Conservation (phyloP, 306 rosid genomes). For the Abrus pulchellus region DNA sequence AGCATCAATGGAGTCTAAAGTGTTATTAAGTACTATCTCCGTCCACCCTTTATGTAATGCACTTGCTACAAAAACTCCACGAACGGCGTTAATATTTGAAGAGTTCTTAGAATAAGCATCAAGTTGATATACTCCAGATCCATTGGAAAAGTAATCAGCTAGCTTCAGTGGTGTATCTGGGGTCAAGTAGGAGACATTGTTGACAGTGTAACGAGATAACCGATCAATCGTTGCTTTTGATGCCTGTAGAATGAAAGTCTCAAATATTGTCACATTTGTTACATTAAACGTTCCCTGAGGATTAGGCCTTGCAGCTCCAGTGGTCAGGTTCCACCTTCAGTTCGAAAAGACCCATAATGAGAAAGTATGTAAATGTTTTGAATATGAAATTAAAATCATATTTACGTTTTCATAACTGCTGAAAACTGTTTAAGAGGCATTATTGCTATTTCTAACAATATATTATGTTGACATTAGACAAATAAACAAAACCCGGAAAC, state of each 20-base stretch:
- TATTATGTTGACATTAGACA: background rate
- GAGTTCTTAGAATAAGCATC: conserved; percentile 64
- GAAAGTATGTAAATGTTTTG: background rate
- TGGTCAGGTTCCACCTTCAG: conserved; percentile 80
- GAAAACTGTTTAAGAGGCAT: conserved; percentile 10
- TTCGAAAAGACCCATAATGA: conserved; percentile 6
- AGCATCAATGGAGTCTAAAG: conserved; percentile 59
- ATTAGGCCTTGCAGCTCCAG: conserved; percentile 92
- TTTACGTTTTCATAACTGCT: background rate
- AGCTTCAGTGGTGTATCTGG: conserved; percentile 77
- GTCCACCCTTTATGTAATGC: conserved; percentile 73
- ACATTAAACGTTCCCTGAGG: conserved; percentile 90
- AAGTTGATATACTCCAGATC: conserved; percentile 68
- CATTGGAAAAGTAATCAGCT: conserved; percentile 69
- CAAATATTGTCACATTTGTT: conserved; percentile 70
- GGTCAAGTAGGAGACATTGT: conserved; percentile 79
- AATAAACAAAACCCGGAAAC: background rate
- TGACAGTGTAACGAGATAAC: conserved; percentile 56
- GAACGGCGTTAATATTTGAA: conserved; percentile 53
- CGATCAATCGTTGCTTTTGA: conserved; percentile 47
- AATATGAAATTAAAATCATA: background rate
- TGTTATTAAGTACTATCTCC: conserved; percentile 75
- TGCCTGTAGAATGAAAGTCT: conserved; percentile 68
- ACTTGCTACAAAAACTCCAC: conserved; percentile 71
- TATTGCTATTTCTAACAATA: conserved; percentile 8